Evolutionary conservation across 176 grass and related monocot species (phyloP).

Genomic region (Canna indica): DNA sequence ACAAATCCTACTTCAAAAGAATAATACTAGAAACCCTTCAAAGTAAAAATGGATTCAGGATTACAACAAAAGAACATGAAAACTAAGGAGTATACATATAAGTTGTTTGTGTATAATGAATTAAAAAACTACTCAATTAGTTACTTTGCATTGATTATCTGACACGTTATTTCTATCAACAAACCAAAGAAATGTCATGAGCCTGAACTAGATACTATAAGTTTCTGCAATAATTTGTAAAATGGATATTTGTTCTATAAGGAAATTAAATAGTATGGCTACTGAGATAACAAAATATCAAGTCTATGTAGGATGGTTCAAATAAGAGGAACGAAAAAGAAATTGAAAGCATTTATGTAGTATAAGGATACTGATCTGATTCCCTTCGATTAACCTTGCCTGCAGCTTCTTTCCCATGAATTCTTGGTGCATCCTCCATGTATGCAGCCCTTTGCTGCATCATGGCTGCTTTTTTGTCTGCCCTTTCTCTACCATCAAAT

Average conservation of each 20-base stretch:
- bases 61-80: too few species aligned
- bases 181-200: background rate
- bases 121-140: too few species aligned
- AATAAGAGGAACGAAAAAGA: background rate
- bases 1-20: too few species aligned
- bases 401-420: constrained; percentile 72
- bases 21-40: too few species aligned
- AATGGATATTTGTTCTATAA: background rate
- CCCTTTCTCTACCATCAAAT: constrained; percentile 54
- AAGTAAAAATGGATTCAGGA: too few species aligned
- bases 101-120: too few species aligned
- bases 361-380: constrained; percentile 71
- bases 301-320: background rate
- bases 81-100: too few species aligned
- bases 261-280: background rate
- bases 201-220: too few species aligned
- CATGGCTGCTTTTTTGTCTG: constrained; percentile 64
- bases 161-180: background rate
- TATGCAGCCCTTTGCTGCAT: constrained; percentile 56
- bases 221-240: background rate
- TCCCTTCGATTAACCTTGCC: constrained; percentile 85
- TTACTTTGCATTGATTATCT: too few species aligned
- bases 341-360: background rate
- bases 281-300: background rate
- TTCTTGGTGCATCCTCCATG: constrained; percentile 58